phyloP scores from a whole-genome alignment of 257 asterid genomes.

The Plantago major region DNA sequence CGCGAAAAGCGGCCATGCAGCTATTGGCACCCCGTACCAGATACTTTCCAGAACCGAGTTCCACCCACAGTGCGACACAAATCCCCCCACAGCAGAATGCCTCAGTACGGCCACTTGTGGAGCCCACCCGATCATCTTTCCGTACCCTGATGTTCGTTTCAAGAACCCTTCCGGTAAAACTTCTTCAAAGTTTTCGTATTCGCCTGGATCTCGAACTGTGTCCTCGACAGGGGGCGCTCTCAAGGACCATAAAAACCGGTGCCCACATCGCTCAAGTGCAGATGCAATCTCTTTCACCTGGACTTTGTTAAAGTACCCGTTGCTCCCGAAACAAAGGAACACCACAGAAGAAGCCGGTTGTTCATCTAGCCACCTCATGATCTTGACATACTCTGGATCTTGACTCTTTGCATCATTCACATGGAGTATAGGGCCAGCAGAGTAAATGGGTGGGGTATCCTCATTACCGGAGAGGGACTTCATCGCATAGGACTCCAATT shows the following conservation, averaged over 20 bases:
- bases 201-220: neutral
- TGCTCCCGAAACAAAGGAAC: constrained; percentile 25
- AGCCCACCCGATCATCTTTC: constrained; percentile 1
- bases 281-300: constrained; percentile 22
- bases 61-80: constrained; percentile 4
- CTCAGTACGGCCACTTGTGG: constrained; percentile 9
- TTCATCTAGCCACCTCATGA: constrained; percentile 26
- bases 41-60: constrained; percentile 4
- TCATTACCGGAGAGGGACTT: constrained; percentile 11
- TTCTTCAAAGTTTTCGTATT: constrained; percentile 12
- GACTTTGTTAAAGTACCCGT: constrained; percentile 6
- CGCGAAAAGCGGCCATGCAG: neutral
- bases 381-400: neutral
- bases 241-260: constrained; percentile 37
- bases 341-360: constrained; percentile 19
- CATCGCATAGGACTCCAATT: constrained; percentile 25
- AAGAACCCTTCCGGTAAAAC: constrained; percentile 7
- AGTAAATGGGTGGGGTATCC: constrained; percentile 28
- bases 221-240: constrained; percentile 28
- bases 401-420: neutral
- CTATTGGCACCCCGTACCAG: constrained; percentile 1
- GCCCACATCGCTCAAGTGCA: constrained; percentile 17
- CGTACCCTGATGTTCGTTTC: neutral
- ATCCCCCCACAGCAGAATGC: neutral
- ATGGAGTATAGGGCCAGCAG: constrained; percentile 30